Conservation (phyloP, 2,329 filamentous ascomycete species). For the Cladosporium sp. region DNA sequence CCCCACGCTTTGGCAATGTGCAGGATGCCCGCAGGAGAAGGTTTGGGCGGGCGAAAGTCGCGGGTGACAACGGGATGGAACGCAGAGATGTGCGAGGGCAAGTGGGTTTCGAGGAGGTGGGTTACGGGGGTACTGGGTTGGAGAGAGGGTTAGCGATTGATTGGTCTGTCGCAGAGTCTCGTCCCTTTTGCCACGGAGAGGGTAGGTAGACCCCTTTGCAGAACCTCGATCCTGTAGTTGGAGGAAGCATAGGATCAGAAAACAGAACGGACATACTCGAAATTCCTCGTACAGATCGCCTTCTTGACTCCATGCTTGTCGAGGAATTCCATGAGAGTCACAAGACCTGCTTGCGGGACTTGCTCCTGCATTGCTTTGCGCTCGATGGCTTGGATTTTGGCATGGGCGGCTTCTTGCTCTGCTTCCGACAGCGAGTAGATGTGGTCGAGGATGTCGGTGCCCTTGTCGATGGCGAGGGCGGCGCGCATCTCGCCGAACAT, state of each 20-base stretch:
- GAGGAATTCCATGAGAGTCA: slow-evolving; percentile 76
- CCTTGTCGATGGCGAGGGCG: slow-evolving; percentile 65
- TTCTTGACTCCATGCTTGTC: slow-evolving; percentile 64
- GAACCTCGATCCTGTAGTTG: too few relatives aligned
- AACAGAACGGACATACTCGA: slow-evolving; percentile 53
- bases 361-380: slow-evolving; percentile 74
- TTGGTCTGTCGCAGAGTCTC: too few relatives aligned
- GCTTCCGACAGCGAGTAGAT: slow-evolving; percentile 67
- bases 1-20: slow-evolving; percentile 79
- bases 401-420: slow-evolving; percentile 57
- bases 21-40: slow-evolving; percentile 79
- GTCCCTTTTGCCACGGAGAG: too few relatives aligned
- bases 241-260: neutral
- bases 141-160: too few relatives aligned
- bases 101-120: slow-evolving; percentile 71
- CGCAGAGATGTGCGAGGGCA: slow-evolving; percentile 52
- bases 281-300: slow-evolving; percentile 92
- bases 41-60: slow-evolving; percentile 79
- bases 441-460: slow-evolving; percentile 82
- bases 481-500: slow-evolving; percentile 89
- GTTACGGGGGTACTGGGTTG: slow-evolving; percentile 57
- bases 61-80: slow-evolving; percentile 81
- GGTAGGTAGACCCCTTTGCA: too few relatives aligned
- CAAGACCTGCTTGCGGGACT: slow-evolving; percentile 74
- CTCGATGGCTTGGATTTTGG: slow-evolving; percentile 75